Percentiles rank a stretch among this genome's conserved stretches.
phyloP scores from a whole-genome alignment of 495 filamentous ascomycete genomes.

The Penicillium pancosmium region DNA sequence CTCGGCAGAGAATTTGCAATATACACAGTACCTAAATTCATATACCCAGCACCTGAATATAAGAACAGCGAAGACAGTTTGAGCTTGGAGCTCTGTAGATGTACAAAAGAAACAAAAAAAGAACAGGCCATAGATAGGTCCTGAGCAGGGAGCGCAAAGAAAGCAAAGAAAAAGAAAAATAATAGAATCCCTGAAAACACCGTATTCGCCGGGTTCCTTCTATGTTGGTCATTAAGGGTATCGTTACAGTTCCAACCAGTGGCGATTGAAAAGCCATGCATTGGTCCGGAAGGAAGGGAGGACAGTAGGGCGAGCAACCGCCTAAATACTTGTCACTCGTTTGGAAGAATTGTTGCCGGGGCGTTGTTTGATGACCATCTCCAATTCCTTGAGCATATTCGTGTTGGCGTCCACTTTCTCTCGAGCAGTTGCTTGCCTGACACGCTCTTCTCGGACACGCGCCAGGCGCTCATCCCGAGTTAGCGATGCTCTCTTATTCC shows the following conservation, averaged over 20 bases:
- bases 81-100: not conserved
- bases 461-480: constrained; percentile 86
- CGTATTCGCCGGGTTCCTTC: constrained; percentile 38
- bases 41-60: not conserved
- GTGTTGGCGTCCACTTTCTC: constrained; percentile 78
- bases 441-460: constrained; percentile 87
- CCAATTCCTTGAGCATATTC: constrained; percentile 87
- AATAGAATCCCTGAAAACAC: constrained; percentile 30
- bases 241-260: constrained; percentile 31
- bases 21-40: not conserved
- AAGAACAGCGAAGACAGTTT: not conserved
- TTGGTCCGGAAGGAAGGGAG: constrained; percentile 8
- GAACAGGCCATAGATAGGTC: not conserved
- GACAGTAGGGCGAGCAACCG: not conserved
- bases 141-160: not conserved
- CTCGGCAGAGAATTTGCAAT: not conserved
- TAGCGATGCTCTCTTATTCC: constrained; percentile 66
- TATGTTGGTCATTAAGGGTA: constrained; percentile 43
- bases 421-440: constrained; percentile 62
- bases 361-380: constrained; percentile 82
- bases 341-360: constrained; percentile 54
- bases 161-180: constrained; percentile 11
- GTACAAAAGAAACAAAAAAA: constrained; percentile 14
- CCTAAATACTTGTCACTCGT: constrained; percentile 51
- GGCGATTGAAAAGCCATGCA: constrained; percentile 14